Evolutionary conservation across 1,284 basidiomycete genomes (phyloP).

Genomic region (Takashimella tepidaria): DNA sequence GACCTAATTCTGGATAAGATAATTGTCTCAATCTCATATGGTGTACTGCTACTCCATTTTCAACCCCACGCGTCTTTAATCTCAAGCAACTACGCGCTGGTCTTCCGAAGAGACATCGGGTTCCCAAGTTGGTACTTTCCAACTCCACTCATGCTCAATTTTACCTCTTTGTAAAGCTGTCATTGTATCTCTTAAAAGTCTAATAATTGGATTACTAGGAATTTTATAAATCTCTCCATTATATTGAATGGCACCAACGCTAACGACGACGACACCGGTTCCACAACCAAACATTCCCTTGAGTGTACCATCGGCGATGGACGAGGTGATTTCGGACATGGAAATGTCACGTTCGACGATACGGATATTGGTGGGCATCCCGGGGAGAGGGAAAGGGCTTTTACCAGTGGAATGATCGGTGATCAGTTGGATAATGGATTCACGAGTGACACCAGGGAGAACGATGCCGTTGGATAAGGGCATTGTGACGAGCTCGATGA

Average conservation of each 20-base stretch:
- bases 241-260: slow-evolving; percentile 35
- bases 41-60: neutral
- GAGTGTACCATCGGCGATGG: slow-evolving; percentile 33
- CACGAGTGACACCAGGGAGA: slow-evolving; percentile 43
- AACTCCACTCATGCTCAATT: slow-evolving; percentile 35
- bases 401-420: slow-evolving; percentile 32
- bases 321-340: slow-evolving; percentile 39
- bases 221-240: slow-evolving; percentile 26
- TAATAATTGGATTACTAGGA: slow-evolving; percentile 37
- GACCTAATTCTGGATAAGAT: no score
- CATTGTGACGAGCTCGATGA: slow-evolving; percentile 44
- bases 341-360: slow-evolving; percentile 44
- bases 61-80: neutral
- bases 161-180: slow-evolving; percentile 40
- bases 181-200: slow-evolving; percentile 36
- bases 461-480: slow-evolving; percentile 43
- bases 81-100: slow-evolving; percentile 11
- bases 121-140: slow-evolving; percentile 37
- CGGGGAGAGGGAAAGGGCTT: slow-evolving; percentile 30
- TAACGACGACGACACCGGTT: slow-evolving; percentile 41
- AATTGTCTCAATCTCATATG: no score
- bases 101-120: slow-evolving; percentile 16
- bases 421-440: slow-evolving; percentile 39
- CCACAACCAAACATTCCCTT: slow-evolving; percentile 34
- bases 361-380: slow-evolving; percentile 39